These are phyloP conservation scores for Salix exigua DNA, from an alignment of 345 rosid genomes.

Conservation along the genomic window DNA sequence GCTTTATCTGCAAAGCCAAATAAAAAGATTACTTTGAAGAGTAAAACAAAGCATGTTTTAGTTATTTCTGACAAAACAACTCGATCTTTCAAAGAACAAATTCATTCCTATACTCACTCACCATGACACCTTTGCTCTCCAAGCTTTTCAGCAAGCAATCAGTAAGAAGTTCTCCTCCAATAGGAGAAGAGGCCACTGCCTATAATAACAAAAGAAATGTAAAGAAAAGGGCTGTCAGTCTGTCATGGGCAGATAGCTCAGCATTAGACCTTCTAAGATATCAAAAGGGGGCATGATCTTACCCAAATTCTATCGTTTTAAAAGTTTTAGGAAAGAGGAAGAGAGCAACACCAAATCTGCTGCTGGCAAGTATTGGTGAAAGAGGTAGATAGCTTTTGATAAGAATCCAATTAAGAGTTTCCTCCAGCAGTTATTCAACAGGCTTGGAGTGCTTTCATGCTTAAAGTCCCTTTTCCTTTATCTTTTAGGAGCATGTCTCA, in stretches of 20 bases:
- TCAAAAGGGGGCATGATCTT: not conserved
- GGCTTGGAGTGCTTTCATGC: not conserved
- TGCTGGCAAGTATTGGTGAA: not conserved
- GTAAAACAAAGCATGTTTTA: not conserved
- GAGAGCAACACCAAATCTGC: not conserved
- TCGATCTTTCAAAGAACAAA: constrained; percentile 1
- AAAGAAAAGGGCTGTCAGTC: constrained; percentile 2
- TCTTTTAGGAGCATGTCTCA: not conserved
- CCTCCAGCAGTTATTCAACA: not conserved
- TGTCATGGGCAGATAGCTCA: not conserved
- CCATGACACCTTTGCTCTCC: constrained; percentile 88
- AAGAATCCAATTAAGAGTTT: not conserved
- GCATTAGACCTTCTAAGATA: not conserved
- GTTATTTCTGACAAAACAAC: constrained; percentile 3
- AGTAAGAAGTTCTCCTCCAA: constrained; percentile 93
- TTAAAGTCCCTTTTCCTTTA: not conserved
- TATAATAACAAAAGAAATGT: constrained; percentile 21
- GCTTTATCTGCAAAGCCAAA: constrained; percentile 65
- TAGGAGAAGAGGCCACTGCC: constrained; percentile 79
- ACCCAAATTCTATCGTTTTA: not conserved
- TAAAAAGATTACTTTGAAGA: constrained; percentile 10
- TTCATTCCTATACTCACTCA: constrained; percentile 33
- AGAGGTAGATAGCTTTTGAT: not conserved
- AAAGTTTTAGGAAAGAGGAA: not conserved
- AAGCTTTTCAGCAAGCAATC: constrained; percentile 95